Evolutionary conservation across 1,284 basidiomycete genomes (phyloP).

Genomic region (Sphagnurus paluster): DNA sequence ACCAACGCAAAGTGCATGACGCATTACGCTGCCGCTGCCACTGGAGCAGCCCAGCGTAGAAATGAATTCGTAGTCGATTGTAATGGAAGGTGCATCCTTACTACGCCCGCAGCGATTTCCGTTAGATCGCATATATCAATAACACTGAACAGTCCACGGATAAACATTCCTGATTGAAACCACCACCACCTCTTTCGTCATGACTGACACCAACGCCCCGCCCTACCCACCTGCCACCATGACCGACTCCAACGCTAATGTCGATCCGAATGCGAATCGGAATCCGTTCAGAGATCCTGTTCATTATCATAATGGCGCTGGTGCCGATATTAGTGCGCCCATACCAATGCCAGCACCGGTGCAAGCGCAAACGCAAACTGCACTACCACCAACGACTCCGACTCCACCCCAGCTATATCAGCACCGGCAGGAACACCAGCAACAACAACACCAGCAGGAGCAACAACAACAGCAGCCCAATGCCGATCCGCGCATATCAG

Average conservation of each 20-base stretch:
- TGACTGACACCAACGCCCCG: constrained; percentile 14
- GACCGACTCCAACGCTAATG: neutral
- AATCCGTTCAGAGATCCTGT: neutral
- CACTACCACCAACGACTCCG: neutral
- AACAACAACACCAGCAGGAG: neutral
- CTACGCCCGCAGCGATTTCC: too few relatives aligned
- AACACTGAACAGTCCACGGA: neutral
- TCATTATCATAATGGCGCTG: too few relatives aligned
- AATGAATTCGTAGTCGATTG: too few relatives aligned
- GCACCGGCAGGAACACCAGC: too few relatives aligned
- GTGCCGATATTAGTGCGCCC: too few relatives aligned
- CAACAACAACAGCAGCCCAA: constrained; percentile 1
- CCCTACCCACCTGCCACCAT: neutral
- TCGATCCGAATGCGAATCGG: neutral
- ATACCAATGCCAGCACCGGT: too few relatives aligned
- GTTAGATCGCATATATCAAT: too few relatives aligned
- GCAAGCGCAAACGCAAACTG: neutral
- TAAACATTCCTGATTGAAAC: constrained; percentile 6
- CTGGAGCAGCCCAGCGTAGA: too few relatives aligned
- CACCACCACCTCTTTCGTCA: constrained; percentile 11
- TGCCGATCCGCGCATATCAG: constrained; percentile 48
- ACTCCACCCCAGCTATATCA: neutral
- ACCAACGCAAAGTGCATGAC: too few relatives aligned
- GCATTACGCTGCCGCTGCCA: too few relatives aligned
- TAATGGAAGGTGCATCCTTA: too few relatives aligned